Base-by-base conservation (phyloP, 2,329 filamentous ascomycete genomes). In the Tetracladium maxilliforme region DNA sequence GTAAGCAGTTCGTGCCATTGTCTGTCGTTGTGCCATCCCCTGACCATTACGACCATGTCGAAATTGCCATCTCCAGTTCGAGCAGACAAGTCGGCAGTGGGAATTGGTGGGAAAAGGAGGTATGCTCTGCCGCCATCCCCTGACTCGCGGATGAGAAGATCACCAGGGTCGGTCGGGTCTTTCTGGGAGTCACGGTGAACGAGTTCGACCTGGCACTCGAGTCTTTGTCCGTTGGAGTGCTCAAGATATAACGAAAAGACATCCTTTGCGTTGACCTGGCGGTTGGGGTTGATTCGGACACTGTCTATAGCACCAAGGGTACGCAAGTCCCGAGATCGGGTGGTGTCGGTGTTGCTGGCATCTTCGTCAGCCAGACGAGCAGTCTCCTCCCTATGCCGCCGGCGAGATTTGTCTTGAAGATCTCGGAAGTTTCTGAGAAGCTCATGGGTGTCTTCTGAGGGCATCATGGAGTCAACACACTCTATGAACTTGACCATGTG, bases 121-220 rank as follows among this genome's bases (percentile, higher is more conserved):
- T 83, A 95, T 15, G 61, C 57, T 26, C 72, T 70, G 10, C 77
- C 72, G 6, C 66, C 64, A 26, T 70, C 66, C 22, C 84, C 83
- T n/a, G 84, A 71, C 48, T 95, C 86, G 36, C 87, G 86, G 29
- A 98, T 77, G 13, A 98, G 65, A n/a, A 98, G 47, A 47, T 98
- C 90, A 6, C 87, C 84, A 24, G 67, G 58, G 33, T 76, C 68
- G 4, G 67, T 66, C 18, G 66, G 61, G 24, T 69, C 66, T n/a
- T 65, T 60, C 14, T 71, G 61, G 38, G 82, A 82, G 43, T 95
- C 87, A 42, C 90, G 71, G 35, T 87, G 67, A 10, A 95, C 64
- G 16, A 98, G 47, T 46, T 98, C 90, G 10, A 93, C 70, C 38
- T 80, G 79, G 44, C 90, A 94, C 39, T 83, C 82, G 22, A 98